Evolutionary conservation across 2,329 filamentous ascomycete species (phyloP), one percentile per base, ranked within the genome.

Genomic region (Colletotrichum chrysophilum): DNA sequence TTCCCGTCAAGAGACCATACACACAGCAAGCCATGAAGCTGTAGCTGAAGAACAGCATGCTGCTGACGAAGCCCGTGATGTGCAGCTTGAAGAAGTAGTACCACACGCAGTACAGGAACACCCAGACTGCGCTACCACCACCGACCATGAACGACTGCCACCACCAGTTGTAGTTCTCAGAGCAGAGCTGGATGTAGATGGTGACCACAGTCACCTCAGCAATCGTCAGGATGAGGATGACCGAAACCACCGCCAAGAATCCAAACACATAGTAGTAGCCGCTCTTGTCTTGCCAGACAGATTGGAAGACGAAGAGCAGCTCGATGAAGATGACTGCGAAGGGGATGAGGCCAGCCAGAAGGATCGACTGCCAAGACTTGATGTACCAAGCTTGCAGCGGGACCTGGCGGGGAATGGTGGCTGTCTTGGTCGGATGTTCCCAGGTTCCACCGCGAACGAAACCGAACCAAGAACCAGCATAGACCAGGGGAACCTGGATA

Each of bases 221-320:
- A 34, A 98, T 91, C 1, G 94, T 95, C 56, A 97, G 84, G 34
- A 95, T 88, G 10, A 97, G 86, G 73, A 97, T 94, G 13, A 91
- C 86, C 28, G 89, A 93, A 12, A 97, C 93, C 18, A 95, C 92
- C 9, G 93, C 92, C 77, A 97, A 85, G 86, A 96, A 98, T 13
- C 95, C 95, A 82, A 97, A 98, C 26, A 97, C 93, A 84, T 98
- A 98, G 85, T 98, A 98, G 84, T 96, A 97, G 8, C 94, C 95
- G 81, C 92, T 95, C 87, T 97, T 97, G 85, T 97, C 95, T 83
- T 96, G 94, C 94, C 95, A 97, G 38, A 97, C 84, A 65, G 94
- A 96, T 85, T 95, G 94, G 85, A 97, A 97, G 66, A 97, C 93
- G 82, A 96, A 97, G 56, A 96, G 88, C 16, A 97, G 89, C 85